Conservation (phyloP, 148 eudicot genomes). For the Chenopodium suecicum region DNA sequence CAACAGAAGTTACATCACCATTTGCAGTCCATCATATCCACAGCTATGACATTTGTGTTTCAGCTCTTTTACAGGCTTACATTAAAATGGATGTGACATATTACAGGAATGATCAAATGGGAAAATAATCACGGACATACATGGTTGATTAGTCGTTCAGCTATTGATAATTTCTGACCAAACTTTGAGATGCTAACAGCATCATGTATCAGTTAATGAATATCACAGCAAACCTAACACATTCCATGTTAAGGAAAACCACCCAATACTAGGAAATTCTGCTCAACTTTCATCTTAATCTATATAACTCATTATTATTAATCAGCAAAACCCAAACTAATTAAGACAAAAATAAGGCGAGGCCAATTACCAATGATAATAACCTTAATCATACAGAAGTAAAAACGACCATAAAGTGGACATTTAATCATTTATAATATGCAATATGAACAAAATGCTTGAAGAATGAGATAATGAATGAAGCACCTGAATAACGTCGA, state of each 20-base stretch:
- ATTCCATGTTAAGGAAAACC: background rate
- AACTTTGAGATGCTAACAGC: background rate
- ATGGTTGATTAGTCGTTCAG: background rate
- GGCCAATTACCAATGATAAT: background rate
- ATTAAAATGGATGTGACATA: background rate
- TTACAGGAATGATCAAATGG: background rate
- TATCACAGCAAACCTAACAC: background rate
- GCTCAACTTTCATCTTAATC: background rate
- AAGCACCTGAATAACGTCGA: constrained; percentile 17
- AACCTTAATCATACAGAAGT: background rate
- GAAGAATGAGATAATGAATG: background rate
- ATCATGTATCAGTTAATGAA: background rate
- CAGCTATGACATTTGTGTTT: too few relatives aligned
- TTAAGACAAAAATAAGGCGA: background rate
- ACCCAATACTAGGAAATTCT: background rate
- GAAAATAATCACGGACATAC: background rate
- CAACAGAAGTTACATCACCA: too few relatives aligned
- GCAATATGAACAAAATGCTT: background rate
- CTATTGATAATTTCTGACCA: background rate
- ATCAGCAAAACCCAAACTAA: background rate
- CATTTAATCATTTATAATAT: background rate
- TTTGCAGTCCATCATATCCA: too few relatives aligned
- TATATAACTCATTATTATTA: background rate
- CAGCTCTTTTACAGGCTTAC: too few relatives aligned
- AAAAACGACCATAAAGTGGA: background rate